phyloP scores from a whole-genome alignment of 1,284 basidiomycete genomes.

The Leccinum subrobustum region DNA sequence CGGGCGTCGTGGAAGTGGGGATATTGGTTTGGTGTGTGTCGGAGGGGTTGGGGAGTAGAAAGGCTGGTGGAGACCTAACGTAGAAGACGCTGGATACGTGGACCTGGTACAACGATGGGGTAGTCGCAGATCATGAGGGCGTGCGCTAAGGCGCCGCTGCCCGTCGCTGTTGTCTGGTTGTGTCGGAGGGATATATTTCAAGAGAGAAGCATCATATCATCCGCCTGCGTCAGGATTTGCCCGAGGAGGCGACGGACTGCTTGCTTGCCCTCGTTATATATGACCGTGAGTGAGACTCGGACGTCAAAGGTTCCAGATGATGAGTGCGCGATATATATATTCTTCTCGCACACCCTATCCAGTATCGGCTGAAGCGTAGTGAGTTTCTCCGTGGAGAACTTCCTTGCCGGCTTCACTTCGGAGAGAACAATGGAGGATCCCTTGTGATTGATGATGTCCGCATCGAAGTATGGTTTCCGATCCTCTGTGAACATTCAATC shows the following conservation, averaged over 20 bases:
- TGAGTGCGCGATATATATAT: neutral
- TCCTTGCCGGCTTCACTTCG: no score
- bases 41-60: conserved; percentile 20
- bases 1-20: conserved; percentile 7
- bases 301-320: neutral
- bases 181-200: no score
- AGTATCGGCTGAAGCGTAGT: neutral
- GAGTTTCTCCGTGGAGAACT: neutral
- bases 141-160: conserved; percentile 71
- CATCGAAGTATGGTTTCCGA: no score
- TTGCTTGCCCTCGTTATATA: neutral
- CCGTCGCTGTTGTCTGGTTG: conserved; percentile 52
- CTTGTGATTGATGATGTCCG: no score
- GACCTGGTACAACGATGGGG: conserved; percentile 59
- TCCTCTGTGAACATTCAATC: conserved; percentile 9
- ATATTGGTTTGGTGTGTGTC: conserved; percentile 43
- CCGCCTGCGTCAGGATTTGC: no score
- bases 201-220: no score
- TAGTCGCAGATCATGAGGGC: conserved; percentile 96
- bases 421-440: no score
- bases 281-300: neutral
- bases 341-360: neutral
- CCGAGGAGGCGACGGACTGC: neutral
- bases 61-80: conserved; percentile 22
- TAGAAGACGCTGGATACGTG: conserved; percentile 3